These are phyloP conservation scores for Strobilomyces dryophilus DNA, from an alignment of 768 basidiomycete genomes.

Conservation along the genomic window DNA sequence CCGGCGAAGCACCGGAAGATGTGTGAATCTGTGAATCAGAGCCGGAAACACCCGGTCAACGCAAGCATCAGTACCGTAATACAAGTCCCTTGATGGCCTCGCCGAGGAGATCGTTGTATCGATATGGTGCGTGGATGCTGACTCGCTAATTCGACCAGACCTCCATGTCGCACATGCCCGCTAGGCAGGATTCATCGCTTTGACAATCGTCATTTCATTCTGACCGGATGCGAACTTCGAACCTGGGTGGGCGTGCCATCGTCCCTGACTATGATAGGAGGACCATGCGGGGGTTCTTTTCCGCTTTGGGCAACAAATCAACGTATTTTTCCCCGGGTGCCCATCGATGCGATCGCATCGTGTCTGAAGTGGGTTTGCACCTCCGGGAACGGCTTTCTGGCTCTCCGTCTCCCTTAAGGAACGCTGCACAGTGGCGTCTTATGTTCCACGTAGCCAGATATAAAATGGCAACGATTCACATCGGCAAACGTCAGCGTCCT, in stretches of 20 bases:
- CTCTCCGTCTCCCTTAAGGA: slow-evolving; percentile 5
- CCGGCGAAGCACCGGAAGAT: no score
- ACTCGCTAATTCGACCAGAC: background rate
- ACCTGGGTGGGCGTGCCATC: background rate
- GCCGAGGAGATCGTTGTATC: background rate
- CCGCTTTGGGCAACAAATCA: slow-evolving; percentile 7
- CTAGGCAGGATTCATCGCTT: background rate
- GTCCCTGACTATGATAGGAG: background rate
- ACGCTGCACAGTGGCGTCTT: background rate
- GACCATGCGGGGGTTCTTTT: background rate
- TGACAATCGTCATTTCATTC: background rate
- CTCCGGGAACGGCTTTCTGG: slow-evolving; percentile 2
- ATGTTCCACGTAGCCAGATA: slow-evolving; percentile 6
- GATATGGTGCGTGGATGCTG: background rate
- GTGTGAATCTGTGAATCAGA: no score
- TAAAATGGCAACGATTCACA: slow-evolving; percentile 8
- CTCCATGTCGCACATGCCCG: background rate
- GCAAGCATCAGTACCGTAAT: no score
- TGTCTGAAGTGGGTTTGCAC: slow-evolving; percentile 4
- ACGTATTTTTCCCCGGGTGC: background rate
- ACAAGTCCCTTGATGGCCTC: slow-evolving; percentile 11
- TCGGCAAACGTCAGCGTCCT: background rate
- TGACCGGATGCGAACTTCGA: slow-evolving; percentile 4
- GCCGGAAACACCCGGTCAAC: no score
- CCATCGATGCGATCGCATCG: slow-evolving; percentile 15